These are phyloP conservation scores for Oryza longistaminata DNA, from an alignment of 176 grass and related monocot genomes.

Conservation along the genomic window DNA sequence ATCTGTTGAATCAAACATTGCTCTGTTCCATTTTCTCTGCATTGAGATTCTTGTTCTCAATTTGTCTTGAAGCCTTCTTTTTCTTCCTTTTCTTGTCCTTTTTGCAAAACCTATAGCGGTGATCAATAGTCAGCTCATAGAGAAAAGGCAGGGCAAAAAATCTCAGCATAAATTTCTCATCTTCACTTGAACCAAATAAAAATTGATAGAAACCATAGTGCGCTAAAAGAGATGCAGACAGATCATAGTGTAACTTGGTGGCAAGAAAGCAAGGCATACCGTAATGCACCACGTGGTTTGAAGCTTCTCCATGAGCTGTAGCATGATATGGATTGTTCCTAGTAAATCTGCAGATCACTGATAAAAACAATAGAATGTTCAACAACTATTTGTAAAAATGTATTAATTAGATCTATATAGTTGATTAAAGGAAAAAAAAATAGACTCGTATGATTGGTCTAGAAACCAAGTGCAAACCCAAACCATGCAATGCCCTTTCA, in stretches of 20 bases:
- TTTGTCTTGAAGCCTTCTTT: constrained; percentile 55
- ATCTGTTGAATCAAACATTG: constrained; percentile 31
- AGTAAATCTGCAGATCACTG: constrained; percentile 92
- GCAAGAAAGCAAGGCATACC: constrained; percentile 52
- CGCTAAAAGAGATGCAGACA: constrained; percentile 6
- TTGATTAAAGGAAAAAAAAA: constrained; percentile 6
- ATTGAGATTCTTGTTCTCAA: constrained; percentile 27
- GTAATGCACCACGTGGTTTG: constrained; percentile 78
- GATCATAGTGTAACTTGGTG: not conserved
- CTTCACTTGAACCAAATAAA: constrained; percentile 20
- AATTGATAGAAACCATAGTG: constrained; percentile 16
- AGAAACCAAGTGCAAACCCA: constrained; percentile 25
- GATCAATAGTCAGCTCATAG: constrained; percentile 26
- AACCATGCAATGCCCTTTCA: constrained; percentile 5
- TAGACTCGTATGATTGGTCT: not conserved
- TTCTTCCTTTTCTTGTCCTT: constrained; percentile 77
- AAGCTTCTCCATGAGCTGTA: constrained; percentile 96
- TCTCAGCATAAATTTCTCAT: constrained; percentile 36
- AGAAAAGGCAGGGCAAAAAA: not conserved
- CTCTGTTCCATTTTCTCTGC: constrained; percentile 34
- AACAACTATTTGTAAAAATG: constrained; percentile 1
- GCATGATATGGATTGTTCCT: constrained; percentile 87
- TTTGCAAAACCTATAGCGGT: constrained; percentile 71
- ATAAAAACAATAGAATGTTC: constrained; percentile 38
- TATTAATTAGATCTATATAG: constrained; percentile 5